Evolutionary conservation across 129 eudicot species (phyloP).

Genomic region (Flaveria robusta): DNA sequence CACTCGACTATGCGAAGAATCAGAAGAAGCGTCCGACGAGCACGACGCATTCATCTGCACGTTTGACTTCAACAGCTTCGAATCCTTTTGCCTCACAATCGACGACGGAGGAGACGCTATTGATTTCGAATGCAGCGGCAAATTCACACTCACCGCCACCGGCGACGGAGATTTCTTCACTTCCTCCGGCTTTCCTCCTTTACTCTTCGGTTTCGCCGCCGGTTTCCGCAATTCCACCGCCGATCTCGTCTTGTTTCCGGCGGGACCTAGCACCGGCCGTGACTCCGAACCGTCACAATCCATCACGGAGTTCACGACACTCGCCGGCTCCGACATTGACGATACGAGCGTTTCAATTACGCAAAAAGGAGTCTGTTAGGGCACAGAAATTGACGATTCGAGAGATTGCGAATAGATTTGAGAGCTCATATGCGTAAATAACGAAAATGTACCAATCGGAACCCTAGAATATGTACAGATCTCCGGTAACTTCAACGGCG

Average conservation of each 20-base stretch:
- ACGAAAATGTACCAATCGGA: slow-evolving; percentile 22
- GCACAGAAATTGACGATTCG: slow-evolving; percentile 21
- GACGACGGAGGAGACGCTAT: slow-evolving; percentile 38
- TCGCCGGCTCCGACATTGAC: slow-evolving; percentile 58
- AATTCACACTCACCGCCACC: slow-evolving; percentile 24
- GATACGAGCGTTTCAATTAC: not conserved
- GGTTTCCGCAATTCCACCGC: slow-evolving; percentile 56
- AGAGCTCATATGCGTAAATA: slow-evolving; percentile 19
- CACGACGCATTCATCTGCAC: slow-evolving; percentile 79
- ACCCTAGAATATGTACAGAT: slow-evolving; percentile 35
- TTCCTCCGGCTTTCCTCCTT: slow-evolving; percentile 37
- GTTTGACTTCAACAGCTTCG: slow-evolving; percentile 39
- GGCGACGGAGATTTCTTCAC: slow-evolving; percentile 48
- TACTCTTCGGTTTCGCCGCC: slow-evolving; percentile 50
- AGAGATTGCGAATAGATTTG: slow-evolving; percentile 23
- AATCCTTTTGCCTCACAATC: slow-evolving; percentile 45
- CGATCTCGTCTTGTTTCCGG: slow-evolving; percentile 75
- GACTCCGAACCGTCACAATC: slow-evolving; percentile 54
- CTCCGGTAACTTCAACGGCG: slow-evolving; percentile 14
- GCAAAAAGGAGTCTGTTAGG: slow-evolving; percentile 33
- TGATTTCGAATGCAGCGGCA: slow-evolving; percentile 34
- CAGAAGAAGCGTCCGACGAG: slow-evolving; percentile 91
- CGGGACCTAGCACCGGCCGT: slow-evolving; percentile 81
- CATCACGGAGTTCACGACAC: slow-evolving; percentile 50
- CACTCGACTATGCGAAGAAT: slow-evolving; percentile 74